A percentile compares a stretch with the other conserved stretches of the same genome.
Evolutionary conservation across 176 grass and related monocot species (phyloP).

Genomic region (Alopecurus myosuroides): DNA sequence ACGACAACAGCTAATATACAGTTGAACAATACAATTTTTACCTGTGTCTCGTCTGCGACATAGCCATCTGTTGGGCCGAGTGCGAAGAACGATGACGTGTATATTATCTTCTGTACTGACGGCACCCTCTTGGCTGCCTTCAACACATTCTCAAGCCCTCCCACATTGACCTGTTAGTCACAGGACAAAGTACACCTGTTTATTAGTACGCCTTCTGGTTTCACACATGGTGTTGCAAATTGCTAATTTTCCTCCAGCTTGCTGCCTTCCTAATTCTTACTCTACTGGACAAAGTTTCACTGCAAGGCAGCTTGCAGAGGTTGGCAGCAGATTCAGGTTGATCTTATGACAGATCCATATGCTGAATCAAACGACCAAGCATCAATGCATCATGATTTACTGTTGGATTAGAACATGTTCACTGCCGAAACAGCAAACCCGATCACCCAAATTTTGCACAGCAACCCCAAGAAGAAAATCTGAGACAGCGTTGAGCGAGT

Average conservation of each 20-base stretch:
- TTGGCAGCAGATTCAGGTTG: background rate
- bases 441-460: background rate
- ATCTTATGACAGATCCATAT: background rate
- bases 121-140: slow-evolving; percentile 48
- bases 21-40: slow-evolving; percentile 4
- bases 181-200: background rate
- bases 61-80: slow-evolving; percentile 74
- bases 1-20: background rate
- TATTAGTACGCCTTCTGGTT: background rate
- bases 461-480: background rate
- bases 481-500: background rate
- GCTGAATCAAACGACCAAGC: background rate
- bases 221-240: background rate
- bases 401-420: background rate
- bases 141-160: slow-evolving; percentile 79
- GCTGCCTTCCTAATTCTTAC: background rate
- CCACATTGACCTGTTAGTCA: slow-evolving; percentile 73
- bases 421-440: background rate
- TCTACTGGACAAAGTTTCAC: background rate
- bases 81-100: slow-evolving; percentile 87
- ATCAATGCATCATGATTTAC: background rate
- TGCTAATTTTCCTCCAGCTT: background rate
- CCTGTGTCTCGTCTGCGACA: slow-evolving; percentile 89
- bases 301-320: background rate
- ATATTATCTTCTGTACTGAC: slow-evolving; percentile 76